A percentile compares a stretch with the other conserved stretches of the same genome.
These are phyloP conservation scores for Galerina marginata DNA, from an alignment of 768 basidiomycete species.

Conservation along the genomic window DNA sequence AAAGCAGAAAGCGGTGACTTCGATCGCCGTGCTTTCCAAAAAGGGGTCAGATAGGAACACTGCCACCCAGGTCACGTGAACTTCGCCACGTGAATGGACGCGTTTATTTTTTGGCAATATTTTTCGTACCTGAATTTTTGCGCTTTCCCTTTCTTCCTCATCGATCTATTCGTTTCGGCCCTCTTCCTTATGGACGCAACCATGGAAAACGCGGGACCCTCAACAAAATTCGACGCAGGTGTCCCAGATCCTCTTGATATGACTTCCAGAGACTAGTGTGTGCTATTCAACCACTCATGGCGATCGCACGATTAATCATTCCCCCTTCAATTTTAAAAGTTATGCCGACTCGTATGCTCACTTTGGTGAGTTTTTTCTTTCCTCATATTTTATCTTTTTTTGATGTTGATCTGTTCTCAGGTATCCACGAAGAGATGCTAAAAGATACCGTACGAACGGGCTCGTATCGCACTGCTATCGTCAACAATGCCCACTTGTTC, in stretches of 20 bases:
- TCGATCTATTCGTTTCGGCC: constrained; percentile 17
- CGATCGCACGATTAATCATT: constrained; percentile 31
- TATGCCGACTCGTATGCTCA: constrained; percentile 97
- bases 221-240: constrained; percentile 28
- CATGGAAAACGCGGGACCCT: constrained; percentile 34
- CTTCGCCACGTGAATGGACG: constrained; percentile 20
- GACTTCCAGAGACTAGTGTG: constrained; percentile 90
- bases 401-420: constrained; percentile 43
- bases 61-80: constrained; percentile 10
- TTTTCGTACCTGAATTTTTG: constrained; percentile 5
- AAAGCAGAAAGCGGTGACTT: neutral
- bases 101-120: constrained; percentile 12
- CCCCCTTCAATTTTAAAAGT: constrained; percentile 51
- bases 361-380: constrained; percentile 65
- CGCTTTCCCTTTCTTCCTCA: constrained; percentile 9
- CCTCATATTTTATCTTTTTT: neutral
- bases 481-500: constrained; percentile 95
- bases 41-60: neutral
- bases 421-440: constrained; percentile 99
- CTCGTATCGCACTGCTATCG: constrained; percentile 92
- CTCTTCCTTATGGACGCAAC: constrained; percentile 21
- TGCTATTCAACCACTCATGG: constrained; percentile 37
- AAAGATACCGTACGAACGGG: constrained; percentile 96
- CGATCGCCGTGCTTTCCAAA: constrained; percentile 3
- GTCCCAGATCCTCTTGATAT: constrained; percentile 50